These are phyloP conservation scores for Debaryomyces fabryi DNA, from an alignment of 1,139 yeast species.

Conservation along the genomic window DNA sequence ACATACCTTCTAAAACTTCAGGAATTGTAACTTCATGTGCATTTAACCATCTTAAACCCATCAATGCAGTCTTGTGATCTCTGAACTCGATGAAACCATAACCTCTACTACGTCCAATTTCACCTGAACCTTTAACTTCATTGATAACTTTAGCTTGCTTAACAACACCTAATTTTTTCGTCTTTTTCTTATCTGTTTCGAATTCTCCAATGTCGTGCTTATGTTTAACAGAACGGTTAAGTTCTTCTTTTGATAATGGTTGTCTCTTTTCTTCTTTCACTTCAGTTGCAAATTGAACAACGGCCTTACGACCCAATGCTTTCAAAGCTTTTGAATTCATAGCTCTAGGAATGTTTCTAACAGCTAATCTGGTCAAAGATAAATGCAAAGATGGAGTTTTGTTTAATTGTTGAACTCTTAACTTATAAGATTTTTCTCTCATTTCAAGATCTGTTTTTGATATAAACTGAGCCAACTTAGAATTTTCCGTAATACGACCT, in stretches of 20 bases:
- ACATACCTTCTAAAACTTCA: slow-evolving; percentile 72
- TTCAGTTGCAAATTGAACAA: slow-evolving; percentile 93
- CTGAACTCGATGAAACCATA: slow-evolving; percentile 93
- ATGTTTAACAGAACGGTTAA: slow-evolving; percentile 72
- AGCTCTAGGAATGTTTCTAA: slow-evolving; percentile 90
- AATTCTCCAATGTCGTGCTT: slow-evolving; percentile 50
- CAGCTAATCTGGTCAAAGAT: slow-evolving; percentile 89
- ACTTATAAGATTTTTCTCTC: slow-evolving; percentile 83
- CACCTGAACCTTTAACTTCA: slow-evolving; percentile 89
- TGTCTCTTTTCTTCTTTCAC: slow-evolving; percentile 77
- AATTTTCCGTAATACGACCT: slow-evolving; percentile 84
- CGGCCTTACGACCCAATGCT: slow-evolving; percentile 91
- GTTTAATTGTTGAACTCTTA: slow-evolving; percentile 87
- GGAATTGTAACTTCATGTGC: slow-evolving; percentile 80
- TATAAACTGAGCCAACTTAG: slow-evolving; percentile 73
- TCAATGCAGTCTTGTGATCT: slow-evolving; percentile 90
- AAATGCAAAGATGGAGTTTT: slow-evolving; percentile 90
- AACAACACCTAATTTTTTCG: slow-evolving; percentile 84
- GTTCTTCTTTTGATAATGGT: slow-evolving; percentile 87
- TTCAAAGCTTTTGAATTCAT: slow-evolving; percentile 87
- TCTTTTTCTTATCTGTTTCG: slow-evolving; percentile 54
- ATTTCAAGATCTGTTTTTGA: slow-evolving; percentile 78
- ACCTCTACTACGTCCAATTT: slow-evolving; percentile 90
- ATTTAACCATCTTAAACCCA: slow-evolving; percentile 97
- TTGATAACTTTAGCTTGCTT: slow-evolving; percentile 90